These are phyloP conservation scores for Trypanosoma rangeli DNA, from an alignment of 208 protist species.

Conservation along the genomic window DNA sequence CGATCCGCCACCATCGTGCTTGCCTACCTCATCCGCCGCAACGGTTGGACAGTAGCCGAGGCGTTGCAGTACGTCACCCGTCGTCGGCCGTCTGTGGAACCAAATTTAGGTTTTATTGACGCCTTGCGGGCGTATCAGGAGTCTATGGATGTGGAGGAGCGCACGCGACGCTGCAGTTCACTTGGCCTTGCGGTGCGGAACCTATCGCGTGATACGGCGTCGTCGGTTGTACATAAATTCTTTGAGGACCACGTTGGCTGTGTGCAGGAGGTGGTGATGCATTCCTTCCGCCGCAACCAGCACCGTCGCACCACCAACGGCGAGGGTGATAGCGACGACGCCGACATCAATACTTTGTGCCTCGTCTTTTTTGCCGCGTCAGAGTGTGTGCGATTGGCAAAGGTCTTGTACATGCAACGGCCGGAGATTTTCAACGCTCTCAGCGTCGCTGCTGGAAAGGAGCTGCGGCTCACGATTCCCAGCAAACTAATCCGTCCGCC, in stretches of 20 bases:
- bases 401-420: slow-evolving; percentile 24
- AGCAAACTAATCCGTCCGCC: slow-evolving; percentile 36
- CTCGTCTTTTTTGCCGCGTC: slow-evolving; percentile 71
- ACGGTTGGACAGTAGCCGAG: slow-evolving; percentile 82
- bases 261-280: slow-evolving; percentile 71
- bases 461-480: slow-evolving; percentile 60
- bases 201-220: slow-evolving; percentile 31
- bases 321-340: background rate
- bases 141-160: slow-evolving; percentile 46
- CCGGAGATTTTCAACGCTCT: slow-evolving; percentile 39
- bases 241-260: slow-evolving; percentile 70
- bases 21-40: slow-evolving; percentile 81
- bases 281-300: background rate
- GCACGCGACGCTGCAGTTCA: slow-evolving; percentile 42
- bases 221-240: slow-evolving; percentile 42
- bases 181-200: slow-evolving; percentile 63
- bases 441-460: slow-evolving; percentile 38
- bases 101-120: slow-evolving; percentile 84
- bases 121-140: slow-evolving; percentile 71
- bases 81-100: slow-evolving; percentile 60
- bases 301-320: slow-evolving; percentile 1
- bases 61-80: slow-evolving; percentile 71
- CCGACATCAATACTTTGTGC: slow-evolving; percentile 42
- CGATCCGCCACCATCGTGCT: slow-evolving; percentile 83
- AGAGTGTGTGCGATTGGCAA: slow-evolving; percentile 56